A percentile compares a stretch with the other conserved stretches of the same genome.
Evolutionary conservation across 139 green algal genomes (phyloP).

Genomic region (Auxenochlorella protothecoides): DNA sequence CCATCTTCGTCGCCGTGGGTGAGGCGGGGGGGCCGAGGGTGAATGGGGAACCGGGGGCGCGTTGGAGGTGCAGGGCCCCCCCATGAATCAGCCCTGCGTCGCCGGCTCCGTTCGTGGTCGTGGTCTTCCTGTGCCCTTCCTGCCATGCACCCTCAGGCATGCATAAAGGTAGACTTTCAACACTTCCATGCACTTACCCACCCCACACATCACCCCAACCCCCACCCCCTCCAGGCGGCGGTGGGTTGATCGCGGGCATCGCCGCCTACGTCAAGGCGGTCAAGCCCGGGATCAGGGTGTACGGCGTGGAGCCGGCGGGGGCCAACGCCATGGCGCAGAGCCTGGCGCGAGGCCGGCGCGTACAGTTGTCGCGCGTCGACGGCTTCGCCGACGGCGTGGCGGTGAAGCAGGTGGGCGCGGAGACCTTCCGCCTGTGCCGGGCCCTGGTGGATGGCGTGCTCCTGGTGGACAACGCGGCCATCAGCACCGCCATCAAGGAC

Average conservation of each 20-base stretch:
- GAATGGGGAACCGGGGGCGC: neutral
- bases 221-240: constrained; percentile 29
- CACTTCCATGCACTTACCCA: no score
- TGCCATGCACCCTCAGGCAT: no score
- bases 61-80: neutral
- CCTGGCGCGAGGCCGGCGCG: constrained; percentile 50
- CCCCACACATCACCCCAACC: no score
- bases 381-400: constrained; percentile 73
- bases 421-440: constrained; percentile 85
- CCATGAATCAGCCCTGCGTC: neutral
- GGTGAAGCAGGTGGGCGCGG: constrained; percentile 53
- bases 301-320: constrained; percentile 85
- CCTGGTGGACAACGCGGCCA: constrained; percentile 75
- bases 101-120: neutral
- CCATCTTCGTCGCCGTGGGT: constrained; percentile 84
- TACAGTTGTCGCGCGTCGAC: constrained; percentile 75
- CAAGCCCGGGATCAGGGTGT: constrained; percentile 68
- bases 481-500: constrained; percentile 86
- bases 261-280: constrained; percentile 82
- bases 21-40: neutral
- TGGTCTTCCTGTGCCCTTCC: no score
- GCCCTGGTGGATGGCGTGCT: constrained; percentile 84
- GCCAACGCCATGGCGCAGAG: constrained; percentile 89
- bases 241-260: constrained; percentile 88
- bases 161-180: no score